Conservation (phyloP, 1,139 yeast species). For the Lodderomyces beijingensis region DNA sequence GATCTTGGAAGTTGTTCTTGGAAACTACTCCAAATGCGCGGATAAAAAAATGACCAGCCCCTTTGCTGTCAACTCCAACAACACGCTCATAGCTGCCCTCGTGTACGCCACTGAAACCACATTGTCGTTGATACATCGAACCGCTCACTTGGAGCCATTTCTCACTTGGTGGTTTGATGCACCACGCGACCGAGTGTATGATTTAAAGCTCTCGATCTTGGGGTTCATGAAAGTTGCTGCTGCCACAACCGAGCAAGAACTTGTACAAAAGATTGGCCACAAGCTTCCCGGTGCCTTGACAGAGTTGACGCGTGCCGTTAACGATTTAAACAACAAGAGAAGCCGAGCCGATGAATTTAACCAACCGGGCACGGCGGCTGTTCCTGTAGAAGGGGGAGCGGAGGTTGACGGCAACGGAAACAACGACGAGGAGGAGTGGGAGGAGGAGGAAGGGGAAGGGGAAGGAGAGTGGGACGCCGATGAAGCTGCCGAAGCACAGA, state of each 20-base stretch:
- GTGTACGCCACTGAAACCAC: constrained; percentile 59
- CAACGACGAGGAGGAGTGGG: constrained; percentile 11
- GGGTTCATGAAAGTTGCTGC: constrained; percentile 48
- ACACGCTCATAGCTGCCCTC: constrained; percentile 64
- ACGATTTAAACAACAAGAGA: constrained; percentile 58
- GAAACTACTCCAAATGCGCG: constrained; percentile 9
- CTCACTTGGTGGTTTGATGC: constrained; percentile 69
- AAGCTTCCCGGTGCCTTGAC: constrained; percentile 27
- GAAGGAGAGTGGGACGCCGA: constrained; percentile 33
- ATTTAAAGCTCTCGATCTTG: constrained; percentile 68
- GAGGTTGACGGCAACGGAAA: constrained; percentile 1
- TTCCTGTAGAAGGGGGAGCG: no score
- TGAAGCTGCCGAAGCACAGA: constrained; percentile 27
- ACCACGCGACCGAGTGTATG: constrained; percentile 68
- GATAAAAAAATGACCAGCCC: constrained; percentile 6
- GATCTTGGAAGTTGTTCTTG: constrained; percentile 30
- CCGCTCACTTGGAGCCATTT: constrained; percentile 44
- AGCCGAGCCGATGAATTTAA: constrained; percentile 43
- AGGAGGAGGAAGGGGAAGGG: constrained; percentile 9
- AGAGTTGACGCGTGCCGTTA: constrained; percentile 67
- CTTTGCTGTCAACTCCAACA: constrained; percentile 47
- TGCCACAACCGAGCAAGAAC: no score
- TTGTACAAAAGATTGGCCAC: no score
- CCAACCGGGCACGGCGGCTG: no score
- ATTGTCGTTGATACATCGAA: constrained; percentile 47